phyloP scores from a whole-genome alignment of 805 yeast genomes.

The Candida boleticola region DNA sequence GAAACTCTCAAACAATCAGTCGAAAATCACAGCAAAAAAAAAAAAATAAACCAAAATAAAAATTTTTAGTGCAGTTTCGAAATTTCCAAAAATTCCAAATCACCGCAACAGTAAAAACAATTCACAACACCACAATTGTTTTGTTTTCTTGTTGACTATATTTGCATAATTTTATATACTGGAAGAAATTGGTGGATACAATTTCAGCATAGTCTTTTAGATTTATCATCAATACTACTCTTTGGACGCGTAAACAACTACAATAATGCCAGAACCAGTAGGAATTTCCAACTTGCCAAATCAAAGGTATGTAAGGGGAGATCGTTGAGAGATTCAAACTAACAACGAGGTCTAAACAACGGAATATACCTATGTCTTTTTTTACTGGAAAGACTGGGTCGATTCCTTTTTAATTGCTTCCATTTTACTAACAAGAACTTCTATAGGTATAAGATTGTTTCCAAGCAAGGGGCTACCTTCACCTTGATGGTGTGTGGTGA shows the following conservation, averaged over 20 bases:
- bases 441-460: conserved; percentile 65
- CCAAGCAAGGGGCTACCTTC: conserved; percentile 72
- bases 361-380: no score
- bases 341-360: conserved; percentile 3
- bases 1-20: no score
- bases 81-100: not conserved
- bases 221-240: no score
- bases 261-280: conserved; percentile 51
- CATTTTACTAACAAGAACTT: conserved; percentile 5
- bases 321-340: conserved; percentile 1
- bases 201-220: no score
- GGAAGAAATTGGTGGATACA: no score
- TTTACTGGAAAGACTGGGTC: no score
- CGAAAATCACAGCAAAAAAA: no score
- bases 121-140: not conserved
- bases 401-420: no score
- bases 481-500: conserved; percentile 90
- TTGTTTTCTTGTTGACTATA: not conserved
- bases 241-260: not conserved
- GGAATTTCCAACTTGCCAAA: conserved; percentile 75
- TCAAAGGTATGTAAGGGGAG: conserved; percentile 50
- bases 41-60: no score
- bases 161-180: no score
- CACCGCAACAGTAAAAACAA: not conserved
- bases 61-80: not conserved